These are phyloP conservation scores for Hymenoscyphus albidus DNA, from an alignment of 2,329 filamentous ascomycete genomes.

Conservation along the genomic window DNA sequence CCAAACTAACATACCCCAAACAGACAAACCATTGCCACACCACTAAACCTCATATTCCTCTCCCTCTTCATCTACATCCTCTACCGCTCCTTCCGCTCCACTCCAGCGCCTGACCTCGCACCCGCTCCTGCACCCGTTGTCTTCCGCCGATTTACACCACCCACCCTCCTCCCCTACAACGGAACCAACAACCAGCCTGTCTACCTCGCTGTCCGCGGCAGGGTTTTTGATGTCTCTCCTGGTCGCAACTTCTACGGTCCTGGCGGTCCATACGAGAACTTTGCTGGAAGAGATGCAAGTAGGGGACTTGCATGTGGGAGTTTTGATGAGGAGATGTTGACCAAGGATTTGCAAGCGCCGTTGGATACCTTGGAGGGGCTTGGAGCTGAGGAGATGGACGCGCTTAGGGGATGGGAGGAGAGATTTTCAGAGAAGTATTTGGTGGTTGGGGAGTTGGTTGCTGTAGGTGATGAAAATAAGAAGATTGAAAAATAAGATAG, in stretches of 20 bases:
- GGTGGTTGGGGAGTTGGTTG: conserved; percentile 83
- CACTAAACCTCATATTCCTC: conserved; percentile 60
- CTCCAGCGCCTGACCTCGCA: conserved; percentile 45
- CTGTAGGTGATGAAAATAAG: conserved; percentile 53
- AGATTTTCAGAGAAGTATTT: conserved; percentile 91
- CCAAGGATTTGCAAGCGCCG: conserved; percentile 79
- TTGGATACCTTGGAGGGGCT: conserved; percentile 73
- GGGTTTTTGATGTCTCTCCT: conserved; percentile 82
- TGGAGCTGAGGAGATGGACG: conserved; percentile 72
- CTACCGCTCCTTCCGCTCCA: conserved; percentile 52
- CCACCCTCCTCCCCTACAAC: conserved; percentile 80
- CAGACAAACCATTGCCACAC: conserved; percentile 46
- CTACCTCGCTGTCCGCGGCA: conserved; percentile 86
- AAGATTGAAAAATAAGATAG: conserved; percentile 28
- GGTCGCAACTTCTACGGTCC: conserved; percentile 96
- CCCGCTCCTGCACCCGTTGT: conserved; percentile 55
- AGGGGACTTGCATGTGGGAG: conserved; percentile 84
- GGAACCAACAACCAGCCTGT: conserved; percentile 71
- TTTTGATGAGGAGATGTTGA: conserved; percentile 94
- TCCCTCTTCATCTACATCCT: conserved; percentile 53
- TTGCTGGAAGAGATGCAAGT: conserved; percentile 87
- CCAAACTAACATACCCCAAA: conserved; percentile 3
- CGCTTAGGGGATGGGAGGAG: conserved; percentile 87
- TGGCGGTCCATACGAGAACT: conserved; percentile 92
- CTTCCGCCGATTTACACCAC: conserved; percentile 69